Evolutionary conservation across 169 alveolate species (phyloP), one percentile per base, ranked within the genome.

Genomic region (Plasmodium knowlesi): DNA sequence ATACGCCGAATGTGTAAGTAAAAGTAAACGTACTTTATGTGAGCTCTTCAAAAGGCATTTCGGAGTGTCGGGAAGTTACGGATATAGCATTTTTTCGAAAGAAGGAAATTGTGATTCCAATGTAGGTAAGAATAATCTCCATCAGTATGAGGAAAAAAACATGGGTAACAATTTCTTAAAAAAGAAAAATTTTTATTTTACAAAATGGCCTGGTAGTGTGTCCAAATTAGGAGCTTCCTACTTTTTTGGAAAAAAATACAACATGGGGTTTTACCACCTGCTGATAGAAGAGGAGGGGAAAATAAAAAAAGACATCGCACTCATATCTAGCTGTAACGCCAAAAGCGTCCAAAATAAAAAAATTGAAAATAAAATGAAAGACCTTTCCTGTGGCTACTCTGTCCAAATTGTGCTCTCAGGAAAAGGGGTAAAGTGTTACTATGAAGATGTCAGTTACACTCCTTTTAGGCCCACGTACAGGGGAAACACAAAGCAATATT

Each of bases 351-450:
- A 80, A 53, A 92, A 96, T 72, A 85, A 93, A 92, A 93, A 90
- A 14, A 95, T 96, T 61, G 97, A 95, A 54, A 96, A 96, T 61
- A 83, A 95, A 74, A 83, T 95, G 76, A 80, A 94, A 73, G 97
- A 96, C 76, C 92, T 93, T 32, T 95, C 98, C 41, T 93, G 98
- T 57, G 98, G 98, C 1, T 96, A 96, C 70, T 97, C 97, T 4
- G 97, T 97, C 53, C 98, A 97, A 95, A 96, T 97, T 8, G 90
- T 97, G 10, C 95, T 97, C 41, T 96, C 97, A 41, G 98, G 98
- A 5, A 94, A 98, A 70, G 98, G 98, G 39, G 98, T 97, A 30
- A 96, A 96, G 94, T 98, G 98, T 16, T 97, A 96, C 91, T 97
- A 94, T 76, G 98, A 97, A 70, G 89, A 89, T 39, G 50, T 89